Evolutionary conservation across 1,284 basidiomycete species (phyloP).

Genomic region (Trichosporon sp.): DNA sequence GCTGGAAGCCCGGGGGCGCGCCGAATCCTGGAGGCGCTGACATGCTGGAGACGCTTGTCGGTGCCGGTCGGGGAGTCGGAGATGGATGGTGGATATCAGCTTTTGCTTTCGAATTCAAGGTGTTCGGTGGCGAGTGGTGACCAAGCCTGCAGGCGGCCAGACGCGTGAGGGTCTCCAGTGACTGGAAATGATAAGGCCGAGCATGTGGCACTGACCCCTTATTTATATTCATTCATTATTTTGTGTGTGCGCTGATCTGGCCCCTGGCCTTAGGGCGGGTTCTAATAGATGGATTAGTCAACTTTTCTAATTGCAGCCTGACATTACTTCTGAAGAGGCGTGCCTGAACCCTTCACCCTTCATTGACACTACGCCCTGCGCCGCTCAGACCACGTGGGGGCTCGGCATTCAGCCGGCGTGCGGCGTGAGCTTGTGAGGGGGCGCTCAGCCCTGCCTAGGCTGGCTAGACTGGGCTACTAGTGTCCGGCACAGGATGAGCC

Average conservation of each 20-base stretch:
- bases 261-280: neutral
- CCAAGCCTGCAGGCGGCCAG: neutral
- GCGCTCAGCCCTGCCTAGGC: too few species aligned
- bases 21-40: conserved; percentile 47
- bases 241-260: neutral
- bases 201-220: neutral
- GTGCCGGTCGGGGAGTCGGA: neutral
- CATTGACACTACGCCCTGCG: neutral
- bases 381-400: neutral
- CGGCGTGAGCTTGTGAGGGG: too few species aligned
- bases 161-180: neutral
- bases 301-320: neutral
- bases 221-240: neutral
- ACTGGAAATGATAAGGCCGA: neutral
- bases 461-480: too few species aligned
- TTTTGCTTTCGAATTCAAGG: neutral
- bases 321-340: too few species aligned
- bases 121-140: neutral
- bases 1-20: conserved; percentile 17
- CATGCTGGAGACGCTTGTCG: conserved; percentile 26
- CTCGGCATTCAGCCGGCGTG: neutral
- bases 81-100: neutral
- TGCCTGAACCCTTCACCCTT: too few species aligned
- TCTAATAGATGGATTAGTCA: neutral
- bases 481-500: neutral